Percentiles rank a stretch among this genome's conserved stretches.
Evolutionary conservation across 176 grass and related monocot genomes (phyloP).

Genomic region (Guadua angustifolia): DNA sequence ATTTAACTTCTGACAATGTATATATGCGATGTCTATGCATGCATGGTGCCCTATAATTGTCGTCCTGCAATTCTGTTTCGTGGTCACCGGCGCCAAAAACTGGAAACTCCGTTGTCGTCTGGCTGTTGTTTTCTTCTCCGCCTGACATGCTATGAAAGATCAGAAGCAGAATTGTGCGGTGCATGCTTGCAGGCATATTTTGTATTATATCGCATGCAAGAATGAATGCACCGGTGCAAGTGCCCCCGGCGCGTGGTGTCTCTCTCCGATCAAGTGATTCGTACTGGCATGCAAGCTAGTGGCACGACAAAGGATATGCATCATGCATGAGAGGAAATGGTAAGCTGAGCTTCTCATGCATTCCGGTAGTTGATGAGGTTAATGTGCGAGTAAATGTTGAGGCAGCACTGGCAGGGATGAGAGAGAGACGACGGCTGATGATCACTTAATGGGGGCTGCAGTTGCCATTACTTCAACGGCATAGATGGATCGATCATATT

Average conservation of each 20-base stretch:
- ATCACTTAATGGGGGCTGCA: slow-evolving; percentile 33
- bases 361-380: slow-evolving; percentile 39
- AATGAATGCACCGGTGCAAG: not conserved
- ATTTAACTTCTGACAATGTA: slow-evolving; percentile 42
- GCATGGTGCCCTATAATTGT: slow-evolving; percentile 30
- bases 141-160: slow-evolving; percentile 48
- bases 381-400: slow-evolving; percentile 45
- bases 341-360: slow-evolving; percentile 11
- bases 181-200: not conserved
- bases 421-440: slow-evolving; percentile 10
- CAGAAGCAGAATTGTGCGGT: slow-evolving; percentile 29
- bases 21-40: slow-evolving; percentile 15
- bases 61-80: slow-evolving; percentile 53
- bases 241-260: not conserved
- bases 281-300: not conserved
- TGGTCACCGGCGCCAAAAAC: slow-evolving; percentile 36
- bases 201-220: slow-evolving; percentile 3
- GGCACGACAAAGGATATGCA: not conserved
- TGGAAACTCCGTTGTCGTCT: slow-evolving; percentile 53
- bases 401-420: not conserved
- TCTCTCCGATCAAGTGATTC: not conserved
- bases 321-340: slow-evolving; percentile 39
- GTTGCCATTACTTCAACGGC: slow-evolving; percentile 25
- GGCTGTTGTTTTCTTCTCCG: slow-evolving; percentile 52
- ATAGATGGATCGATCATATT: slow-evolving; percentile 36